phyloP scores from a whole-genome alignment of 106 monocot genomes.

The Alisma plantagoaquatica region DNA sequence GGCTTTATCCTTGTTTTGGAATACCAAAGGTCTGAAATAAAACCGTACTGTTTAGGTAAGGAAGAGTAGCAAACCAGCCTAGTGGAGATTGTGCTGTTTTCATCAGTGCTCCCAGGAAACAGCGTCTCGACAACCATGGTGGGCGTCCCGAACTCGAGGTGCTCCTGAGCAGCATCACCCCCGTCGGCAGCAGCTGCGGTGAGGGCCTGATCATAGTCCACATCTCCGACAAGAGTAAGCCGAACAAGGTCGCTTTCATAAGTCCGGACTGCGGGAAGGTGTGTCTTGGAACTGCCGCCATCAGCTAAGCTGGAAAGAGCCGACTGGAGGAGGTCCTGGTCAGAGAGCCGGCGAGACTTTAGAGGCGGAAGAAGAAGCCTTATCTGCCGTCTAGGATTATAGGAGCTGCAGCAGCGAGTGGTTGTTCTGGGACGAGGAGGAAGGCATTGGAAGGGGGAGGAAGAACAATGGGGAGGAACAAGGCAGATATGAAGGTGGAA shows the following conservation, averaged over 20 bases:
- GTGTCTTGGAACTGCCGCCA: constrained; percentile 1
- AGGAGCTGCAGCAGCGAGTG: not conserved
- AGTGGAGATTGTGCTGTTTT: constrained; percentile 59
- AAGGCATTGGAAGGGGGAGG: not conserved
- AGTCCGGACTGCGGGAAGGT: constrained; percentile 17
- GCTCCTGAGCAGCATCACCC: constrained; percentile 61
- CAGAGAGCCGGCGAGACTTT: too few species aligned
- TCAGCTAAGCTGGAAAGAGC: not conserved
- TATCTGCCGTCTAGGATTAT: not conserved
- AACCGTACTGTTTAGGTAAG: too few species aligned
- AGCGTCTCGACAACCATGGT: constrained; percentile 85
- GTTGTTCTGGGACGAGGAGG: not conserved
- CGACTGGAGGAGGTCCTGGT: constrained; percentile 6
- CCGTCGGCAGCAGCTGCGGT: constrained; percentile 89
- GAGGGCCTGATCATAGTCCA: constrained; percentile 31
- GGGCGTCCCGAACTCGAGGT: constrained; percentile 40
- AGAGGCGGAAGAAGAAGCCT: too few species aligned
- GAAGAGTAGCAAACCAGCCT: constrained; percentile 42
- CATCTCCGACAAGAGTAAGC: constrained; percentile 14
- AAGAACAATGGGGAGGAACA: not conserved
- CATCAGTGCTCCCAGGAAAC: constrained; percentile 35
- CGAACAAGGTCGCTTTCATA: constrained; percentile 20
- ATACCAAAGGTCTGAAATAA: too few species aligned
- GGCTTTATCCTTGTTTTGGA: too few species aligned
- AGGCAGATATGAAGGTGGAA: not conserved